Evolutionary conservation across 2,329 filamentous ascomycete genomes (phyloP).

Genomic region (Clarireedia homoeocarpa): DNA sequence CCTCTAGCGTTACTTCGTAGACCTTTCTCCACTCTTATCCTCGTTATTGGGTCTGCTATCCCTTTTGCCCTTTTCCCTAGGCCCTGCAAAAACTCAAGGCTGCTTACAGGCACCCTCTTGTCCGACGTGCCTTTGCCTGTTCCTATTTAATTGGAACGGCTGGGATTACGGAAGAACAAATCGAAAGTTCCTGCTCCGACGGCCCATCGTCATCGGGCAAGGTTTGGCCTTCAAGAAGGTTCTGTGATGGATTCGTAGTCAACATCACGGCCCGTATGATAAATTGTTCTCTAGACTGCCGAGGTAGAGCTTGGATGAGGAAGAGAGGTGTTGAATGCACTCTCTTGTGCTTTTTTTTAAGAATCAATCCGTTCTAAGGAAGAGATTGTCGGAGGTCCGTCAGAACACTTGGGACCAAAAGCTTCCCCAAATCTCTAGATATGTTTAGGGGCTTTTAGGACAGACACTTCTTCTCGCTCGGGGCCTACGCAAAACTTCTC

Average conservation of each 20-base stretch:
- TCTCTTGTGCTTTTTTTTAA: neutral
- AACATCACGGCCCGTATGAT: too few species aligned
- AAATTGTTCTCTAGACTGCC: too few species aligned
- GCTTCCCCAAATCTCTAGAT: neutral
- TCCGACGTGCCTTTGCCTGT: neutral
- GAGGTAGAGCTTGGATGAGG: neutral
- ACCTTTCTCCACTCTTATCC: neutral
- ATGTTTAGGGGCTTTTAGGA: neutral
- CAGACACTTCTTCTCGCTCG: too few species aligned
- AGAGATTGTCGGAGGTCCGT: neutral
- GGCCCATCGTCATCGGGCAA: neutral
- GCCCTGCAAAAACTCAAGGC: neutral
- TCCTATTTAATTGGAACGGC: neutral
- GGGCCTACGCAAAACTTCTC: too few species aligned
- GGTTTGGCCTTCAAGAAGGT: neutral
- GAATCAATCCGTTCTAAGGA: neutral
- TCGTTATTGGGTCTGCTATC: neutral
- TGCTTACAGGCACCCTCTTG: neutral
- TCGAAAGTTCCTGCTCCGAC: neutral
- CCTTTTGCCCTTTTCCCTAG: neutral
- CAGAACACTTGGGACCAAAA: neutral
- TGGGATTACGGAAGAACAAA: conserved; percentile 9
- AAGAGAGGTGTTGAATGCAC: neutral
- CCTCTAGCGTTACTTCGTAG: neutral
- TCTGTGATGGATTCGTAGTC: too few species aligned